Evolutionary conservation across 257 asterid genomes (phyloP).

Genomic region (Paraleonurus japonicus): DNA sequence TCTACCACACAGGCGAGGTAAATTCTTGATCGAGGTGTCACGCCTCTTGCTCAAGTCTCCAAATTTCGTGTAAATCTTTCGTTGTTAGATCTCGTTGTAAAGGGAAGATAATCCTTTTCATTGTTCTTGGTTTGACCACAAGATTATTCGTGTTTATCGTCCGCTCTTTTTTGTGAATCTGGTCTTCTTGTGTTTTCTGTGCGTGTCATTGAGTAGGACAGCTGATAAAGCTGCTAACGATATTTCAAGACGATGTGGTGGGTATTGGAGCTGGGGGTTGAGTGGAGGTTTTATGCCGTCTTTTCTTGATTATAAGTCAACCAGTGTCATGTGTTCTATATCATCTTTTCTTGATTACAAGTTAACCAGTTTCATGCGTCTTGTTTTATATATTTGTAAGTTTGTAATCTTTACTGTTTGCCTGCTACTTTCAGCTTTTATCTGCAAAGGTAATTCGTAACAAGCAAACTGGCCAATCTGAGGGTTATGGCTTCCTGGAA

Average conservation of each 20-base stretch:
- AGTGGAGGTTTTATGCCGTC: neutral
- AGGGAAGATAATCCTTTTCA: neutral
- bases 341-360: neutral
- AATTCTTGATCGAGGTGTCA: neutral
- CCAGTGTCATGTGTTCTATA: neutral
- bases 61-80: neutral
- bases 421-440: constrained; percentile 47
- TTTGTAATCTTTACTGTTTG: neutral
- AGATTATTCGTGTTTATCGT: neutral
- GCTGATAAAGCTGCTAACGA: neutral
- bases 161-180: neutral
- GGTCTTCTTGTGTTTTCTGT: neutral
- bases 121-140: neutral
- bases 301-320: neutral
- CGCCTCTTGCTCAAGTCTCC: neutral
- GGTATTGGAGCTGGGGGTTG: neutral
- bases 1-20: constrained; percentile 81
- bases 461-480: constrained; percentile 71
- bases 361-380: neutral
- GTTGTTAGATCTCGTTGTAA: neutral
- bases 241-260: neutral
- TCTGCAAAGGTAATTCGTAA: constrained; percentile 70
- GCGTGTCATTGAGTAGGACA: neutral
- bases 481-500: constrained; percentile 88
- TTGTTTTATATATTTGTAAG: neutral